Base-by-base conservation (phyloP, 108 stramenopile genomes). In the Schizochytrium sp. region DNA sequence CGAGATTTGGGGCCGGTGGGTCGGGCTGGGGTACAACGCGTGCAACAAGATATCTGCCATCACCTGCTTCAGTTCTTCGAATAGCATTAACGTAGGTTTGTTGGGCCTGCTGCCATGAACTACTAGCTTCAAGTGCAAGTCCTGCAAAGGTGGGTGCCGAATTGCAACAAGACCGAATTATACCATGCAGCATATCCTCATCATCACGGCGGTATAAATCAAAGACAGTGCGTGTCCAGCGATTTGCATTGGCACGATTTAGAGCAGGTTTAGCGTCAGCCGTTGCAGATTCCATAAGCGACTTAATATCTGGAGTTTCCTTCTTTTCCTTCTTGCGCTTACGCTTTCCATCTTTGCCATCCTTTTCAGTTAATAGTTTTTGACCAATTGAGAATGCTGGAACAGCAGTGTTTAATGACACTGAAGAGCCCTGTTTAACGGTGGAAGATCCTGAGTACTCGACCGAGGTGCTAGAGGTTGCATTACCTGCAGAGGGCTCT, bases 241-340 rank as follows among this genome's bases (percentile, higher is more conserved):
- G 76, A 10, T 83, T 49, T 0, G 76, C 76, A 55, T 83, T 83
- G 47, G 38, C 53, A 1, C 76, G 76, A 50, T 83, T 53, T 38
- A 55, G 47, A 55, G 50, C 53, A 5, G 76, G 50, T 50, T 83
- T 83, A 13, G 47, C 76, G 28, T 47, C 76, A 5, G 53, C 76
- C n/a, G 76, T 55, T 10, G 53, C 76, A 42, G 76, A 49, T 50
- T 49, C 76, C 64, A 69, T 44, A 44, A 83, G 76, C 4, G 28
- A 53, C 47, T 28, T 28, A 28, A 28, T 28, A 28, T 28, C 28
- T 28, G 28, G 28, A 28, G 28, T 28, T 28, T 28, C 28, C 28
- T 83, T 83, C 3, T 49, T 83, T 5, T 49, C 76, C 76, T 83
- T 83, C 64, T 69, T 69, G 64, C 44, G 28, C 76, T 83, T 83